Conservation (phyloP, 148 eudicot species). For the Pharnaceum exiguum region DNA sequence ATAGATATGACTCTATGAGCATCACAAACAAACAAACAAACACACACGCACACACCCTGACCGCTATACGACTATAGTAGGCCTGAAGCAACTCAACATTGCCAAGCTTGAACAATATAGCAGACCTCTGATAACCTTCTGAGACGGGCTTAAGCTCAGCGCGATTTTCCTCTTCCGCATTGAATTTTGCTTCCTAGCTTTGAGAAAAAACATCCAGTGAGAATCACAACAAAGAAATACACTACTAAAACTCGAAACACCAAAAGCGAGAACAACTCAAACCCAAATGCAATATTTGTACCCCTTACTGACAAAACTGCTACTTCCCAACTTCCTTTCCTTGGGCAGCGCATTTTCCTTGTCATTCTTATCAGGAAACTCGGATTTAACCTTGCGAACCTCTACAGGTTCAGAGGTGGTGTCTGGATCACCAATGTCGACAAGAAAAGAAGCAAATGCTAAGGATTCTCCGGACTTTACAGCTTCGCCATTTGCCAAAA, state of each 20-base stretch:
- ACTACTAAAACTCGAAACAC: background rate
- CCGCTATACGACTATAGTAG: background rate
- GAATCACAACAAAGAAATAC: background rate
- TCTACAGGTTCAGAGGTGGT: conserved; percentile 19
- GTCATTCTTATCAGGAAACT: conserved; percentile 15
- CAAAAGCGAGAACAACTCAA: background rate
- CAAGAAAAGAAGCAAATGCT: conserved; percentile 56
- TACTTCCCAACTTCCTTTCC: conserved; percentile 20
- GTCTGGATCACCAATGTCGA: conserved; percentile 60
- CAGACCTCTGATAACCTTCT: conserved; percentile 72
- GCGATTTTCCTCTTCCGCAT: conserved; percentile 29
- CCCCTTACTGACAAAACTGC: conserved; percentile 24
- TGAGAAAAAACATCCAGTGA: conserved; percentile 11
- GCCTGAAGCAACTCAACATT: background rate
- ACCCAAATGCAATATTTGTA: conserved; percentile 6
- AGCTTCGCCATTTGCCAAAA: conserved; percentile 52
- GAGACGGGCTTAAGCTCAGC: conserved; percentile 67
- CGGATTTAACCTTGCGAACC: conserved; percentile 24
- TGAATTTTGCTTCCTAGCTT: conserved; percentile 28
- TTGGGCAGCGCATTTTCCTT: conserved; percentile 24
- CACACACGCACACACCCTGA: background rate
- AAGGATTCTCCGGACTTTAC: conserved; percentile 57
- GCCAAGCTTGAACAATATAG: background rate
- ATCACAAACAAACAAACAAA: no score
- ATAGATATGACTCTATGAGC: no score